A percentile compares a stretch with the other conserved stretches of the same genome.
phyloP scores from a whole-genome alignment of 495 filamentous ascomycete species.

The Aeminium ludgeri region DNA sequence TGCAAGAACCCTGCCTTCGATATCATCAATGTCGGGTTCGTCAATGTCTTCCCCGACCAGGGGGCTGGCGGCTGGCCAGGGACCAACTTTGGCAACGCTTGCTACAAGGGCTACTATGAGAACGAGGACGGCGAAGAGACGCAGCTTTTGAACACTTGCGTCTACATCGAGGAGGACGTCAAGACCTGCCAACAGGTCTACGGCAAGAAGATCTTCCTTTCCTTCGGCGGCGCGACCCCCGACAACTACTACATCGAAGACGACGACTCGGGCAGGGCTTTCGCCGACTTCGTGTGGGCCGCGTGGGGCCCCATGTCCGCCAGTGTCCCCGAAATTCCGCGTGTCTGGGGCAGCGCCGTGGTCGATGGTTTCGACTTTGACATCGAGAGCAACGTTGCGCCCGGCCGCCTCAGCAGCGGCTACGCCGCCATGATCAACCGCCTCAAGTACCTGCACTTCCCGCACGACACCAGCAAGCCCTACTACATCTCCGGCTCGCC shows the following conservation, averaged over 20 bases:
- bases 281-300: slow-evolving; percentile 47
- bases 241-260: slow-evolving; percentile 23
- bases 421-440: slow-evolving; percentile 23
- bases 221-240: slow-evolving; percentile 23
- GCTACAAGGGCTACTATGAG: slow-evolving; percentile 27
- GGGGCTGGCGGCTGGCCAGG: slow-evolving; percentile 37
- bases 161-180: slow-evolving; percentile 21
- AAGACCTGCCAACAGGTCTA: slow-evolving; percentile 20
- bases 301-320: slow-evolving; percentile 37
- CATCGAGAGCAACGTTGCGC: slow-evolving; percentile 21
- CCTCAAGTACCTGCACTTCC: slow-evolving; percentile 16
- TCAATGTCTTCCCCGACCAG: slow-evolving; percentile 45
- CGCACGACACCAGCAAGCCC: slow-evolving; percentile 8
- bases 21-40: slow-evolving; percentile 51
- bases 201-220: slow-evolving; percentile 27
- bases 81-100: slow-evolving; percentile 51
- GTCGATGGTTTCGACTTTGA: slow-evolving; percentile 30
- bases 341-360: slow-evolving; percentile 23
- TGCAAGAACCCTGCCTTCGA: slow-evolving; percentile 44
- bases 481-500: slow-evolving; percentile 29
- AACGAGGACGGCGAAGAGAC: slow-evolving; percentile 21
- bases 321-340: slow-evolving; percentile 25
- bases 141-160: slow-evolving; percentile 22
- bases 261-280: slow-evolving; percentile 25
- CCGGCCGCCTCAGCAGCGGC: slow-evolving; percentile 8